Percentiles rank a stretch among this genome's conserved stretches.
Evolutionary conservation across 2,329 filamentous ascomycete species (phyloP).

Genomic region (Verticillium dahliae): DNA sequence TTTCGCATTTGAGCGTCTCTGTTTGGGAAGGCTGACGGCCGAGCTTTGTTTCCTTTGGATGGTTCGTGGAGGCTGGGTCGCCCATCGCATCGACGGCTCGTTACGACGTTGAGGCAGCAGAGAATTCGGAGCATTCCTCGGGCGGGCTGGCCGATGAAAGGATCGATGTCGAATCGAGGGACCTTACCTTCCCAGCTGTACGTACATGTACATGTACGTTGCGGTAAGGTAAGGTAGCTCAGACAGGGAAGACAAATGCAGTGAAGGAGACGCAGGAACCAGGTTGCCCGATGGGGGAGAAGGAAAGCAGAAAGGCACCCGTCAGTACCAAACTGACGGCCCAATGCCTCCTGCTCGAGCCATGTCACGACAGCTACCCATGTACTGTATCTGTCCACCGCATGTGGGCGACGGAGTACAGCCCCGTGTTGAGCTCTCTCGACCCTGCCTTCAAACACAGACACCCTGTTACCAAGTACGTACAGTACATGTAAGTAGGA

Average conservation of each 20-base stretch:
- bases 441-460: not conserved
- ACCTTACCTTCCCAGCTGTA: too few relatives aligned
- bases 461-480: not conserved
- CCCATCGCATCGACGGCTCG: not conserved
- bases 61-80: not conserved
- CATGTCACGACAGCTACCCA: not conserved
- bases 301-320: not conserved
- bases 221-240: not conserved
- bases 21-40: not conserved
- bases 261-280: not conserved
- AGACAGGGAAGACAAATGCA: not conserved
- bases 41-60: not conserved
- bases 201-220: too few relatives aligned
- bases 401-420: not conserved
- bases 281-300: too few relatives aligned
- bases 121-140: not conserved
- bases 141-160: not conserved
- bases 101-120: not conserved
- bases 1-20: not conserved
- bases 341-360: not conserved
- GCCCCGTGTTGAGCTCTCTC: not conserved
- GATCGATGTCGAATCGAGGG: too few relatives aligned
- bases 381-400: not conserved
- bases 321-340: not conserved
- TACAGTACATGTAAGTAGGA: not conserved